Percentiles rank a stretch among this genome's conserved stretches.
Evolutionary conservation across 805 yeast genomes (phyloP).

Genomic region (Yamadazyma akitaensis): DNA sequence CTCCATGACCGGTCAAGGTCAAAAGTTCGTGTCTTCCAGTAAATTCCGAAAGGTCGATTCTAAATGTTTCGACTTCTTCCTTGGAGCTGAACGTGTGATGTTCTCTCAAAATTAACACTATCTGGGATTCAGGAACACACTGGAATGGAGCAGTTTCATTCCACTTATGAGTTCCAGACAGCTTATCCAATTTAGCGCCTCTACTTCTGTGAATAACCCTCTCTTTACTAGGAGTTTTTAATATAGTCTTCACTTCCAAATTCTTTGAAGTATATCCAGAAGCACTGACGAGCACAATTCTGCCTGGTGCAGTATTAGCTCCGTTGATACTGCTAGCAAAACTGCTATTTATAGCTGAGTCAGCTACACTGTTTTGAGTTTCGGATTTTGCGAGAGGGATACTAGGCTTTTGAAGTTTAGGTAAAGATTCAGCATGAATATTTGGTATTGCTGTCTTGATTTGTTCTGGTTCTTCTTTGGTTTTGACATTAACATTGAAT

Average conservation of each 20-base stretch:
- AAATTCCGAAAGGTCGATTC: slow-evolving; percentile 50
- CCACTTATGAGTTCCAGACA: slow-evolving; percentile 47
- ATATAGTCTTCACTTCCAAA: slow-evolving; percentile 52
- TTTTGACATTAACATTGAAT: background rate
- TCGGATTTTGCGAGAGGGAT: slow-evolving; percentile 18
- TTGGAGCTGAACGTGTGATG: slow-evolving; percentile 75
- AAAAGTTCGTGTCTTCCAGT: slow-evolving; percentile 43
- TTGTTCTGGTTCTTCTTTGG: background rate
- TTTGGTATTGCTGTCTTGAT: slow-evolving; percentile 27
- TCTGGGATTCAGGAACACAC: slow-evolving; percentile 56
- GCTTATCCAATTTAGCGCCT: slow-evolving; percentile 42
- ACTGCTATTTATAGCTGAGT: slow-evolving; percentile 18
- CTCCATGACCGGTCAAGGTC: slow-evolving; percentile 32
- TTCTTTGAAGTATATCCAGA: slow-evolving; percentile 35
- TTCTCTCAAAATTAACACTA: slow-evolving; percentile 59
- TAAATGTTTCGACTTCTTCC: slow-evolving; percentile 57
- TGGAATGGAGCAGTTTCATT: slow-evolving; percentile 66
- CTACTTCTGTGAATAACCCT: slow-evolving; percentile 68
- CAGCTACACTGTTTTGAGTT: slow-evolving; percentile 28
- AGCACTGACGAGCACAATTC: slow-evolving; percentile 50
- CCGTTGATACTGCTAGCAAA: slow-evolving; percentile 34
- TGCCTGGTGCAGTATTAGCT: slow-evolving; percentile 48
- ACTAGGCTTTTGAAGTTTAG: slow-evolving; percentile 39
- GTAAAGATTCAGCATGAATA: slow-evolving; percentile 28
- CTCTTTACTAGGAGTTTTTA: slow-evolving; percentile 44